A percentile compares a stretch with the other conserved stretches of the same genome.
Conservation (phyloP, 352 stramenopile genomes). For the Halophytophthora batemanensis region DNA sequence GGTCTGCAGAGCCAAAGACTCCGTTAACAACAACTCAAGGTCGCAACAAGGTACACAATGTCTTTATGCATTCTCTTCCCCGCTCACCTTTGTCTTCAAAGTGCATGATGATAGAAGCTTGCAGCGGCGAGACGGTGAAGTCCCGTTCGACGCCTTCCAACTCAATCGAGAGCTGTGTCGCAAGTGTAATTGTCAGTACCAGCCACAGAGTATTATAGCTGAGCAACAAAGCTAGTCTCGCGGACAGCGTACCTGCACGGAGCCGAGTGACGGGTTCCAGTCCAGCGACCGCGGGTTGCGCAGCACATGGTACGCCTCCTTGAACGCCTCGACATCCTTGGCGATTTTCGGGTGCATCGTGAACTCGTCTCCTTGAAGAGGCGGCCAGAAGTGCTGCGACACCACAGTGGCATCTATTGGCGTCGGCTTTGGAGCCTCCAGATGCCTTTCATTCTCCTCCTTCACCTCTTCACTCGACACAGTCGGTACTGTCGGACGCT, state of each 20-base stretch:
- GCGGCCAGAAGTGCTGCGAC: conserved; percentile 97
- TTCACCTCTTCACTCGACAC: background rate
- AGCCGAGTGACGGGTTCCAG: conserved; percentile 94
- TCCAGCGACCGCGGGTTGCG: conserved; percentile 93
- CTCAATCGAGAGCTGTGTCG: conserved; percentile 77
- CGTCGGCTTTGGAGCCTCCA: conserved; percentile 1
- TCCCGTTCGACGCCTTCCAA: conserved; percentile 74
- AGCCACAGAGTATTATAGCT: background rate
- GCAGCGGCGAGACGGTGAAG: conserved; percentile 90
- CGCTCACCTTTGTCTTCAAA: conserved; percentile 90
- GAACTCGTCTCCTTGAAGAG: conserved; percentile 92
- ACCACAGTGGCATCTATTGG: conserved; percentile 92
- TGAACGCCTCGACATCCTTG: conserved; percentile 84
- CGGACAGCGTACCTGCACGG: conserved; percentile 69
- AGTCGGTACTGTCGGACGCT: conserved; percentile 5
- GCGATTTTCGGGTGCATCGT: conserved; percentile 85
- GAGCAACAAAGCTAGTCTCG: background rate
- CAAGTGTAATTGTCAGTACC: conserved; percentile 4
- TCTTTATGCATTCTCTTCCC: conserved; percentile 42
- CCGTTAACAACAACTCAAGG: background rate
- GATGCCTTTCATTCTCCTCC: background rate
- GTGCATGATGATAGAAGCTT: conserved; percentile 94
- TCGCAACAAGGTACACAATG: background rate
- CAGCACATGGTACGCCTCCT: conserved; percentile 88
- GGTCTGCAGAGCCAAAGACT: conserved; percentile 21